Evolutionary conservation across 805 yeast genomes (phyloP), one percentile per base, ranked within the genome.

Genomic region (Scheffersomyces stipitis): DNA sequence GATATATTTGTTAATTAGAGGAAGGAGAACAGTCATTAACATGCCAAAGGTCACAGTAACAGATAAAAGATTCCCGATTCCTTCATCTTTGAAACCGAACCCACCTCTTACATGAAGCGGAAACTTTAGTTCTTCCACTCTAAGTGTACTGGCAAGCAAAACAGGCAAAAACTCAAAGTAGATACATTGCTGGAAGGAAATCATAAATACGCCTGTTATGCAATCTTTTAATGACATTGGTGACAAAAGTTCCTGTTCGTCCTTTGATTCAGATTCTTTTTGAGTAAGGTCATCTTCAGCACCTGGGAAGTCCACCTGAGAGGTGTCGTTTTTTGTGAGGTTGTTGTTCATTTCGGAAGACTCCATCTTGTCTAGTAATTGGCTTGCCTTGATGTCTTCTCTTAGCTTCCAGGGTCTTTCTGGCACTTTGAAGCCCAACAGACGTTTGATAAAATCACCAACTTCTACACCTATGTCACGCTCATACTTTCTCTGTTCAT

Each of bases 41-140:
- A 63, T 60, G 6, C 71, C 71, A 42, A 56, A 46, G 18, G 65
- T 41, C 2, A 71, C 71, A 1, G 71, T 63, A 8, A 59, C 48
- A 3, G 68, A 61, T 26, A 66, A 51, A n/a, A 65, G 49, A 5
- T 56, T 60, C 16, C 71, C 71, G 37, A 65, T 66, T 30, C 48
- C 51, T 15, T 55, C 50, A 18, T 57, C 42, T 31, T 56, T 58
- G 31, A 51, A 46, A 10, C 69, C 70, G 39, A 64, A 60, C 1
- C 71, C 70, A 10, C 71, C 71, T 5, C 40, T 52, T 20, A 66
- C 60, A n/a, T 33, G 38, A 41, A 62, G 60, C 1, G 71, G 71
- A 41, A 64, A 66, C 23, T 48, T 32, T 26, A 64, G 45, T 15
- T 48, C 40, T 5, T 56, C 58, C 2, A 39, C 48, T 31, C 49